Percentiles rank a stretch among this genome's conserved stretches.
Conservation (phyloP, 116 monocot genomes). For the Papilionanthe hybrid region DNA sequence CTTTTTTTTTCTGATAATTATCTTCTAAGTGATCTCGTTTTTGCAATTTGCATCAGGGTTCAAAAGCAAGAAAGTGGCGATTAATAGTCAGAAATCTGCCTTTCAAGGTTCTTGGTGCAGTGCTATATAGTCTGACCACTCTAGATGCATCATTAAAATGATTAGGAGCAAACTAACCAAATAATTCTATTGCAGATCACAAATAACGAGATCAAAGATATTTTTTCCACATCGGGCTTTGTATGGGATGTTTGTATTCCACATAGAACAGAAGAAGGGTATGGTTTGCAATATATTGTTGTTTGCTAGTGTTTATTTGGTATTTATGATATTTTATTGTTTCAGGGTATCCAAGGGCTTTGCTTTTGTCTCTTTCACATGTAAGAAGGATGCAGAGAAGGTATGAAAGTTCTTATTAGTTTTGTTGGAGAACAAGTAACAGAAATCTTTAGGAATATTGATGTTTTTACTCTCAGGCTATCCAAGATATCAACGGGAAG, state of each 20-base stretch:
- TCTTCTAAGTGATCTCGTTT: background rate
- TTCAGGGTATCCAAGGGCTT: constrained; percentile 87
- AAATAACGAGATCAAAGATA: constrained; percentile 51
- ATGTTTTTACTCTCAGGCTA: constrained; percentile 48
- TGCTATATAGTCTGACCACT: background rate
- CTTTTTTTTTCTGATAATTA: background rate
- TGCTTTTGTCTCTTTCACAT: constrained; percentile 91
- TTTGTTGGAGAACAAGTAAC: constrained; percentile 6
- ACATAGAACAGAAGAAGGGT: constrained; percentile 65
- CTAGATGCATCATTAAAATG: background rate
- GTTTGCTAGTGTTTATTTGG: background rate
- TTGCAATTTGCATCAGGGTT: constrained; percentile 43
- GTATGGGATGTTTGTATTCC: constrained; percentile 90
- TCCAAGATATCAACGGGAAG: constrained; percentile 72
- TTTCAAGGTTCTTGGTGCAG: constrained; percentile 63
- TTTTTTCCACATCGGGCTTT: constrained; percentile 69
- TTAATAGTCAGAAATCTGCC: constrained; percentile 88
- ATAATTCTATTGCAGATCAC: constrained; percentile 51
- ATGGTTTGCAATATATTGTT: constrained; percentile 4
- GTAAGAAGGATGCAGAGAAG: constrained; percentile 86
- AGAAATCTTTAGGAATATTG: background rate
- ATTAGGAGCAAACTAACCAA: background rate
- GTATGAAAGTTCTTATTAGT: constrained; percentile 54
- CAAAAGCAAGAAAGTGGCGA: constrained; percentile 92
- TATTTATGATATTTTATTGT: background rate